Evolutionary conservation across 78 protist species (phyloP), one percentile per base, ranked within the genome.

Genomic region (Speleostelium caveatum): DNA sequence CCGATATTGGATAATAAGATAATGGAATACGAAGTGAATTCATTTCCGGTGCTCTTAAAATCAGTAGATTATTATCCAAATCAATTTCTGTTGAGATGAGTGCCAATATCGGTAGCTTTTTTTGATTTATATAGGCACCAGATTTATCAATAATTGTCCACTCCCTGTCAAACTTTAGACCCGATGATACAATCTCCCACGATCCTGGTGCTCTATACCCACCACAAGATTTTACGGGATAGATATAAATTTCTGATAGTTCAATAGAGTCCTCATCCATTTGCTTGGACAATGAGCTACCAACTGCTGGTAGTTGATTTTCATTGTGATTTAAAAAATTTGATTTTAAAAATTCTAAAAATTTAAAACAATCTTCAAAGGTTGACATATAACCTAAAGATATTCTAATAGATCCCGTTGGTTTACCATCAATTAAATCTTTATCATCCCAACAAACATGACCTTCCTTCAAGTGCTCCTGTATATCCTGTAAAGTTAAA

Each of bases 391-490:
- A 62, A 36, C 97, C 98, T 24, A 86, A 14, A 17, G 96, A 94
- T 1, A 86, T 67, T 35, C 98, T 66, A 14, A 96, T 63, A 3
- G 94, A 87, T 26, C 97, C 98, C 28, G 94, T 90, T 14, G 93
- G 96, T 71, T 45, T 92, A 21, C 95, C 95, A 49, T 91, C 80
- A 33, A 95, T 36, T n/a, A 96, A 65, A 75, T 96, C 96, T 26
- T 41, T 53, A 36, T 87, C 93, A 59, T 95, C 96, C 86, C 98
- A 73, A 69, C 98, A 96, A 33, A 77, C 94, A 59, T 96, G 95
- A 8, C 97, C 97, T 14, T 72, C 86, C 22, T 83, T 60, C 7
- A 71, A 4, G 26, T 86, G 80, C 21, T 56, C 41, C 16, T n/a
- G 35, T 24, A 95, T 87, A 5, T 93, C 95, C 5, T 80, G 86